phyloP scores from a whole-genome alignment of 192 early-diverging fungal genomes.

The Gonapodya prolifera region DNA sequence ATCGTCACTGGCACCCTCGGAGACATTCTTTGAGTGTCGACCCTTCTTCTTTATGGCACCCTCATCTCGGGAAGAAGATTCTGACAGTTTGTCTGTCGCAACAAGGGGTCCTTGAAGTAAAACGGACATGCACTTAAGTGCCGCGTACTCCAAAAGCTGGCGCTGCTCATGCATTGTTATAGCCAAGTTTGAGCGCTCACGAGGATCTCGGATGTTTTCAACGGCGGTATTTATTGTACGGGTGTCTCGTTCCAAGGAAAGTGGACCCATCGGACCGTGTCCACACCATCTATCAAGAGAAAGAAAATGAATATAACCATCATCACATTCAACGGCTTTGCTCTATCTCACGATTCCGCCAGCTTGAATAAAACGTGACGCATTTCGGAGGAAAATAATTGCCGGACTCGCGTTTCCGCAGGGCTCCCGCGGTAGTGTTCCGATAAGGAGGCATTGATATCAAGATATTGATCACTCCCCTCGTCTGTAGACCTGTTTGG shows the following conservation, averaged over 20 bases:
- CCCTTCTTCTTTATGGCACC: neutral
- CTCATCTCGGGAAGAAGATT: neutral
- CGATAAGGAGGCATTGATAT: neutral
- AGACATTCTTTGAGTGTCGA: neutral
- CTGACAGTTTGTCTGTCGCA: neutral
- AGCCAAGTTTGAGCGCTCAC: constrained; percentile 46
- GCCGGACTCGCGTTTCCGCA: neutral
- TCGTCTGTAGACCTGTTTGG: neutral
- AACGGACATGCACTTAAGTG: constrained; percentile 79
- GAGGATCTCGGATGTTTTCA: constrained; percentile 57
- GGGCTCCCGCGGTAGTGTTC: neutral
- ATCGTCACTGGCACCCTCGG: neutral
- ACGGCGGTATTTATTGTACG: constrained; percentile 26
- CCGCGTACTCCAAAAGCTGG: constrained; percentile 57
- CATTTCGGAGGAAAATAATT: neutral
- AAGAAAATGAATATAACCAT: neutral
- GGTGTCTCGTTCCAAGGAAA: neutral
- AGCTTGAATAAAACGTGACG: constrained; percentile 5
- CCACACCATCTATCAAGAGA: constrained; percentile 8
- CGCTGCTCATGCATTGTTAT: constrained; percentile 65
- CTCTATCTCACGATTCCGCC: neutral
- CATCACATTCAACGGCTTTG: neutral
- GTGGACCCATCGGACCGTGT: constrained; percentile 7
- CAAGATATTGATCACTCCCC: neutral
- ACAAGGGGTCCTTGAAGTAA: constrained; percentile 48